Evolutionary conservation across 192 early-diverging fungal genomes (phyloP).

Genomic region (Umbelopsis vinacea): DNA sequence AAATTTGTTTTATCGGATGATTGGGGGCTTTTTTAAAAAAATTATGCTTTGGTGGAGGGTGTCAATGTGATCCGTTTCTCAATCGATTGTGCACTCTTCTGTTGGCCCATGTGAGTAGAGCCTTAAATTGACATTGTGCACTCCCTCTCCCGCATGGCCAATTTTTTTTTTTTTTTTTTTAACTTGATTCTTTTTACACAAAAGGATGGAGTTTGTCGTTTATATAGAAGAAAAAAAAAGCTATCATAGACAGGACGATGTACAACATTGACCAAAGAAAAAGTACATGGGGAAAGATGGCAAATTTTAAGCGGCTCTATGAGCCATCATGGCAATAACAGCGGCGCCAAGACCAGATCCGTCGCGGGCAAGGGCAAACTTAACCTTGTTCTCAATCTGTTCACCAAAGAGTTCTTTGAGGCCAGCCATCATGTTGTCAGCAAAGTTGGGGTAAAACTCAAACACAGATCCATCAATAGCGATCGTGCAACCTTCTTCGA

Average conservation of each 20-base stretch:
- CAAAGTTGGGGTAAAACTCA: constrained; percentile 84
- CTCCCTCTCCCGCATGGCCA: no score
- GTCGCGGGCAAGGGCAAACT: constrained; percentile 71
- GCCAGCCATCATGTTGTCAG: constrained; percentile 68
- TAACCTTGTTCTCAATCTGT: constrained; percentile 65
- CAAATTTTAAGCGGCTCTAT: constrained; percentile 12
- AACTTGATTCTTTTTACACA: no score
- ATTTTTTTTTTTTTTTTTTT: no score
- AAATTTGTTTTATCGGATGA: constrained; percentile 16
- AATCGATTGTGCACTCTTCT: not conserved
- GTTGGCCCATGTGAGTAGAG: no score
- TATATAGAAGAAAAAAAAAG: not conserved
- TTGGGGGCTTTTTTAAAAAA: no score
- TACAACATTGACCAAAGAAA: not conserved
- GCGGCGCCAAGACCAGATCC: constrained; percentile 73
- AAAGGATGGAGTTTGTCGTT: not conserved
- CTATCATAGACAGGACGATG: not conserved
- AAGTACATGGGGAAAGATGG: not conserved
- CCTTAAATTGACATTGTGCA: no score
- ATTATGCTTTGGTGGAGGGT: no score
- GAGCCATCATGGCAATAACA: constrained; percentile 57
- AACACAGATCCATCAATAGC: constrained; percentile 86
- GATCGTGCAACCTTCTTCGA: constrained; percentile 53
- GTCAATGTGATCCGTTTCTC: no score
- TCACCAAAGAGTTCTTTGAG: constrained; percentile 72